Percentiles rank a stretch among this genome's conserved stretches.
These are phyloP conservation scores for Perilla frutescens DNA, from an alignment of 257 asterid genomes.

Conservation along the genomic window DNA sequence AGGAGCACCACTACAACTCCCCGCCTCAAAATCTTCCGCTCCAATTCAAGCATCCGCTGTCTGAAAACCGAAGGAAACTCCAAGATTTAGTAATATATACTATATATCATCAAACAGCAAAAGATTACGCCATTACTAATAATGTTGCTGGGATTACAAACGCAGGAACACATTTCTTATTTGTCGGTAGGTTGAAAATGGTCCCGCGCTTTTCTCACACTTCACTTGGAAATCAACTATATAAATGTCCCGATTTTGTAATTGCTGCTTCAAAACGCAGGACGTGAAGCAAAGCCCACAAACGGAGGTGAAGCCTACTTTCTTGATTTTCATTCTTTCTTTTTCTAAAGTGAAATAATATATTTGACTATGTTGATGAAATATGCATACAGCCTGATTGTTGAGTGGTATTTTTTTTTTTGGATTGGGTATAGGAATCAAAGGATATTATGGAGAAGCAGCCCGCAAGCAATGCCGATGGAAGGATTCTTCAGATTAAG, in stretches of 20 bases:
- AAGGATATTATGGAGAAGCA: conserved; percentile 50
- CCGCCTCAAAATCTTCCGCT: conserved; percentile 31
- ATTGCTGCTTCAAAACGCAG: conserved; percentile 50
- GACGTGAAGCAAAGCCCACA: conserved; percentile 35
- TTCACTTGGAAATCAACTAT: conserved; percentile 50
- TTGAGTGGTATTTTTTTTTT: neutral
- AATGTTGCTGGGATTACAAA: conserved; percentile 31
- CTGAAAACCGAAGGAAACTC: conserved; percentile 59
- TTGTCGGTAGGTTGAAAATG: conserved; percentile 31
- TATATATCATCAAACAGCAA: neutral
- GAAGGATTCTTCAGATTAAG: conserved; percentile 35
- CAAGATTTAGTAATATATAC: neutral
- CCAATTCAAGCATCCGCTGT: conserved; percentile 51
- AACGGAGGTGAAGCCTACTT: conserved; percentile 30
- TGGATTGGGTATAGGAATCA: conserved; percentile 38
- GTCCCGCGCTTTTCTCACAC: conserved; percentile 52
- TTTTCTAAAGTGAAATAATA: neutral
- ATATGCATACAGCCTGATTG: neutral
- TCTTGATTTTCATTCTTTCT: neutral
- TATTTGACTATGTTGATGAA: neutral
- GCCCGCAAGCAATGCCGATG: conserved; percentile 40
- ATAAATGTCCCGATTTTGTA: conserved; percentile 53
- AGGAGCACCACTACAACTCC: neutral
- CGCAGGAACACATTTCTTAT: conserved; percentile 27
- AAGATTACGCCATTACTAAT: conserved; percentile 17